Base-by-base conservation (phyloP, 2,329 filamentous ascomycete species). In the Colletotrichum caudatum region DNA sequence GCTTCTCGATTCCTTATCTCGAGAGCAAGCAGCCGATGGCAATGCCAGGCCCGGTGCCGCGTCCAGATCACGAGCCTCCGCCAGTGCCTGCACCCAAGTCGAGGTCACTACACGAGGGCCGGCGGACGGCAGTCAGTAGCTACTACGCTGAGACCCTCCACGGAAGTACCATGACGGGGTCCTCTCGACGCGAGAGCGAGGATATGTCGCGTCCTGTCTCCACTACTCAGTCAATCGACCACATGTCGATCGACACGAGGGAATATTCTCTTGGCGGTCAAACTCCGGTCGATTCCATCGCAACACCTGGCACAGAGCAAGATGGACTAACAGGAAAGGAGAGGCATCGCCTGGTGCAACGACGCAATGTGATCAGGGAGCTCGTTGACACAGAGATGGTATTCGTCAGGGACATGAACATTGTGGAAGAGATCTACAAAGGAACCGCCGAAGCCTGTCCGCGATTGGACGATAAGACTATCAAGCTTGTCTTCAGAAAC, bases 371-470 rank as follows among this genome's bases (percentile, higher is more conserved):
- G 59, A 92, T 98, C 77, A 95, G 95, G 78, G 96, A 99, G 81
- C 85, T 99, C 48, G 88, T 98, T 57, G 94, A 98, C 77, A 99
- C 96, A 0, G 96, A 99, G 79, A 91, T 94, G 59, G 91, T 92
- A 7, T 98, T 97, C 81, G 91, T 97, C 68, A 90, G 94, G 74
- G 96, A 99, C 80, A 95, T 99, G 94, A 97, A 95, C 79, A 95
- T 99, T 64, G 92, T 97, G 2, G 94, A 97, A 78, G 95, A 98
- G 78, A 98, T 99, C 66, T 99, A 98, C 86, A 97, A 97, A 81
- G 94, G 94, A 54, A 98, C 96, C 0, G 93, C 94, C 1, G 91
- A 93, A 75, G 92, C 93, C 14, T 94, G 93, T 67, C 90, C 94
- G 11, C 90, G 94, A 74, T 88, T 98, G 37, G 93, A 93, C 54